phyloP scores from a whole-genome alignment of 2,329 filamentous ascomycete genomes.

The Coniochaeta sp. region DNA sequence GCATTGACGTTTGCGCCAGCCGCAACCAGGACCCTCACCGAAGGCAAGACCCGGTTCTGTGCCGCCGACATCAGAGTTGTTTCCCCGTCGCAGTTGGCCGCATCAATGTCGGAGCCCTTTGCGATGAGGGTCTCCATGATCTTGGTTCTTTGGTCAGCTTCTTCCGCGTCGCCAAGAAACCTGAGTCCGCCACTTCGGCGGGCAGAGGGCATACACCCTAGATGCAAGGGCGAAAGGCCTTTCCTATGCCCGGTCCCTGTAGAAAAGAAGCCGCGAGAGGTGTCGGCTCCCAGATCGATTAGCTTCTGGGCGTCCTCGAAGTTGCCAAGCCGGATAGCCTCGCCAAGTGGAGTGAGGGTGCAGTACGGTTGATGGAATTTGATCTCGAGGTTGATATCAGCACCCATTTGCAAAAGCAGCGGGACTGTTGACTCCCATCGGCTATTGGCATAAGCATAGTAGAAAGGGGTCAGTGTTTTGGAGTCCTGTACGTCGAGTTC shows the following conservation, averaged over 20 bases:
- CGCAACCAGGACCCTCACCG: slow-evolving; percentile 13
- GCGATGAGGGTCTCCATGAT: slow-evolving; percentile 14
- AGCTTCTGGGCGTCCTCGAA: slow-evolving; percentile 14
- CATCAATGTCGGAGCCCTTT: slow-evolving; percentile 11
- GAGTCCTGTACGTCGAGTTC: slow-evolving; percentile 14
- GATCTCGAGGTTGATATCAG: slow-evolving; percentile 17
- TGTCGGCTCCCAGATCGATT: slow-evolving; percentile 16
- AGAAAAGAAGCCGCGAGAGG: slow-evolving; percentile 12
- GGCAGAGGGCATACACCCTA: slow-evolving; percentile 19
- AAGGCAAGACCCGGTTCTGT: slow-evolving; percentile 12
- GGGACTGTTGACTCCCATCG: slow-evolving; percentile 17
- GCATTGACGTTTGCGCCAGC: slow-evolving; percentile 12
- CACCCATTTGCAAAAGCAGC: slow-evolving; percentile 16
- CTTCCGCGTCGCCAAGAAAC: slow-evolving; percentile 7
- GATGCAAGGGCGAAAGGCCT: slow-evolving; percentile 17
- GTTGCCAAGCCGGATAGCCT: slow-evolving; percentile 16
- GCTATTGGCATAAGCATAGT: slow-evolving; percentile 17
- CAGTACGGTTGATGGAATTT: slow-evolving; percentile 19
- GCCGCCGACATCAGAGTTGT: slow-evolving; percentile 16
- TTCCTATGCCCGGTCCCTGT: slow-evolving; percentile 7
- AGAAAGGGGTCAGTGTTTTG: slow-evolving; percentile 18
- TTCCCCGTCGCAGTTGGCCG: slow-evolving; percentile 15
- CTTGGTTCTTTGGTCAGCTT: slow-evolving; percentile 8
- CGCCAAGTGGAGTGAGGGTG: slow-evolving; percentile 18
- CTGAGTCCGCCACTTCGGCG: slow-evolving; percentile 1